Evolutionary conservation across 768 basidiomycete species (phyloP).

Genomic region (Mycena indigotica): DNA sequence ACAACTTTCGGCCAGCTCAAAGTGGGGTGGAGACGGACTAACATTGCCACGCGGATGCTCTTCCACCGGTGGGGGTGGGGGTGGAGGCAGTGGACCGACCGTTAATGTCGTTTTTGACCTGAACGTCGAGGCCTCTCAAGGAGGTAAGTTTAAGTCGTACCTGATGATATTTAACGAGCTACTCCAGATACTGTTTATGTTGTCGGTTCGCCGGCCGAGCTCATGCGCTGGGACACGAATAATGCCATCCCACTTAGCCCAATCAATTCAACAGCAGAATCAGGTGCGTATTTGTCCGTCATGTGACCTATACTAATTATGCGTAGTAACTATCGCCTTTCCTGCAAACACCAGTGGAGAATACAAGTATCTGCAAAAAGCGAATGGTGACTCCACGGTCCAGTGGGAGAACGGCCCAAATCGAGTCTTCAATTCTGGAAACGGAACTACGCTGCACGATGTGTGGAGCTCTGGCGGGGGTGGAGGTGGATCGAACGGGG

Average conservation of each 20-base stretch:
- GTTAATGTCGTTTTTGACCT: conserved; percentile 40
- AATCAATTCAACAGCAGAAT: background rate
- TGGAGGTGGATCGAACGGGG: background rate
- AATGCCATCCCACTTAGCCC: background rate
- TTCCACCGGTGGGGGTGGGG: conserved; percentile 26
- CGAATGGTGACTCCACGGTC: background rate
- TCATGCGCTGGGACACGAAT: background rate
- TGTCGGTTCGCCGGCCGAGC: background rate
- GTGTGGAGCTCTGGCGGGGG: background rate
- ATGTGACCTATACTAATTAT: background rate
- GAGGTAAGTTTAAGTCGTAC: background rate
- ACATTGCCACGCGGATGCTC: conserved; percentile 47
- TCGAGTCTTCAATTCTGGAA: background rate
- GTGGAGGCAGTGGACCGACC: conserved; percentile 55
- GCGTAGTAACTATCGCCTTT: background rate
- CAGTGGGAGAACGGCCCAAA: background rate
- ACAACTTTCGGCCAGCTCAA: conserved; percentile 38
- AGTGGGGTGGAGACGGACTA: conserved; percentile 68
- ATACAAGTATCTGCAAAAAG: background rate
- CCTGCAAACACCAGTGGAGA: background rate
- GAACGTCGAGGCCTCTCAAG: background rate
- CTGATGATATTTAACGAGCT: background rate
- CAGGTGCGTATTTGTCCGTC: background rate
- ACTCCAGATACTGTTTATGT: background rate
- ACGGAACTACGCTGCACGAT: background rate